Base-by-base conservation (phyloP, 495 filamentous ascomycete species). In the Xylaria scruposa region DNA sequence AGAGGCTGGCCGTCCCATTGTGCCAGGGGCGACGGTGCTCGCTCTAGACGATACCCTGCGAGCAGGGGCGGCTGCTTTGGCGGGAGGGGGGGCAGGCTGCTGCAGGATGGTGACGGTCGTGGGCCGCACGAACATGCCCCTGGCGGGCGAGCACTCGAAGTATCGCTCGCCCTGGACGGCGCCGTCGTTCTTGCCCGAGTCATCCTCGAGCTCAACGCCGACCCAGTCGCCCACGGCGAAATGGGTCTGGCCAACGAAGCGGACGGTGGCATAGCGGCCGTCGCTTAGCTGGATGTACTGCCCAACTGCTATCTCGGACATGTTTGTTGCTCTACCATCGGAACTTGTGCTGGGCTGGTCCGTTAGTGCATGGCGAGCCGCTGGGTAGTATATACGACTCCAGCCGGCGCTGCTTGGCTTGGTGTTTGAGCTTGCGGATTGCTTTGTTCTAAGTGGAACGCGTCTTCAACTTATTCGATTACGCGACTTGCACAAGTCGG, bases 121-220 rank as follows among this genome's bases (percentile, higher is more conserved):
- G 7, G 93, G 90, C 44, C 92, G 87, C 40, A 97, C 87, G 76
- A 99, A 99, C 92, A 98, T 96, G 75, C 96, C 96, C 82, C 88
- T 88, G 7, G 88, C 88, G 70, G 89, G 89, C 65, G 90, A 81
- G 77, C 95, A 98, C 31, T 94, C 89, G 76, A 98, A 99, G 80
- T 99, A 99, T 49, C 93, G 86, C 73, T 95, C 88, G 53, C 94
- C 95, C 80, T 95, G 88, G 49, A 98, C 92, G 38, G 91, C 89
- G 74, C 96, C 96, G 86, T 99, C 94, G 76, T 99, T 98, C 83
- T 99, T 98, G 13, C 96, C 96, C 13, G 85, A 87, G n/a, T 89
- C 83, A 46, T 92, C 91, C 51, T 93, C 90, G 70, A 99, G 88
- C 85, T 97, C 95, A 58, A 98, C 87, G 64, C 96, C 96, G 64